Evolutionary conservation across 1,284 basidiomycete species (phyloP), one percentile per base, ranked within the genome.

Genomic region (Pseudozyma sp.): DNA sequence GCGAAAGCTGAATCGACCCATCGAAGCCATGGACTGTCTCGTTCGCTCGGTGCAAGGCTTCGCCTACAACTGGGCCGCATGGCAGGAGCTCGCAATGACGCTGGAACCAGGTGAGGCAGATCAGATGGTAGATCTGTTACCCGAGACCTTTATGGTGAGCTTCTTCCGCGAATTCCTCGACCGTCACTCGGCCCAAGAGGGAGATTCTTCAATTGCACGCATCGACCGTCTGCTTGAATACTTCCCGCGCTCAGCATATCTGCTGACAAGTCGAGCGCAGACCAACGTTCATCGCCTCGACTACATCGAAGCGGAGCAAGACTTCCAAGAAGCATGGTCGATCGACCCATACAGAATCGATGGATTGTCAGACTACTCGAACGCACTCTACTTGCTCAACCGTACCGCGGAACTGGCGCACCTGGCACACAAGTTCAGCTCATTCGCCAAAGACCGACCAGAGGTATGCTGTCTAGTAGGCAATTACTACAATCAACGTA

Each of bases 51-150:
- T 98, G 52, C 88, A 89, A 52, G 88, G 88, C 4, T 94, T 92
- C 81, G 92, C 93, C 9, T 99, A 94, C 91, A 98, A 98, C 83
- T 99, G 97, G 96, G 93, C 93, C 31, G 89, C 91, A 5, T 99
- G 97, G 96, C 76, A 68, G 62, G 70, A 69, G 70, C 70, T 82
- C 71, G 69, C 72, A 60, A 71, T 79, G 63, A 86, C 83, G 25
- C 66, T 84, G 18, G 71, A 77, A 36, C 47, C 64, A 3, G 68
- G 61, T 16, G 73, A 76, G 21, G 68, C 64, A 21, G 67, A 70
- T 31, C 72, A 75, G 58, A 81, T 84, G 57, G 57, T 72, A 91
- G 91, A 87, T 91, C 60, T 90, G 89, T 85, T 89, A 31, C 89
- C 89, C 2, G 91, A 94, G 78, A 90, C 91, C 2, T 88, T 94